Evolutionary conservation across 2,329 filamentous ascomycete species (phyloP).

Genomic region (Stenocarpella maydis): DNA sequence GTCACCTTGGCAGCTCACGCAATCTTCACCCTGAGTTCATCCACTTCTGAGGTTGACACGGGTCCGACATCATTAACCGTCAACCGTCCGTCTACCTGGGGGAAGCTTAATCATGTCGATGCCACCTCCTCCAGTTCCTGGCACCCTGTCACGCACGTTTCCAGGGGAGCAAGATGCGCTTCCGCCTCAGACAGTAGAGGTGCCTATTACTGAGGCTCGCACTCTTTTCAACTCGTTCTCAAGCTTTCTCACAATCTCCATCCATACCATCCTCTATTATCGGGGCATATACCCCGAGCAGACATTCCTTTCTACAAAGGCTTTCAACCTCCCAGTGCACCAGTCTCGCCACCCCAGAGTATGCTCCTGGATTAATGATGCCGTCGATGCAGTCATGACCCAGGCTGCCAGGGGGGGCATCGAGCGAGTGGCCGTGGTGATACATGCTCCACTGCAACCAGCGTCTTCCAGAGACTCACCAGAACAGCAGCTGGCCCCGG

Average conservation of each 20-base stretch:
- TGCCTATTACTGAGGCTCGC: conserved; percentile 54
- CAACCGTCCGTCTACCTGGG: no score
- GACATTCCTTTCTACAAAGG: conserved; percentile 81
- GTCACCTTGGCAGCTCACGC: neutral
- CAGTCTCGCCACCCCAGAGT: conserved; percentile 88
- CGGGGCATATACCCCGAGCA: conserved; percentile 78
- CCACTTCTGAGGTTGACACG: neutral
- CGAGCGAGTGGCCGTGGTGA: conserved; percentile 56
- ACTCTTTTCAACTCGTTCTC: conserved; percentile 74
- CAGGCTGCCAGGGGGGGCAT: conserved; percentile 70
- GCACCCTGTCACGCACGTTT: neutral
- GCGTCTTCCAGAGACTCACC: conserved; percentile 33
- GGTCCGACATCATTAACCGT: no score
- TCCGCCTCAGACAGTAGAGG: conserved; percentile 30
- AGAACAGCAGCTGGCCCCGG: conserved; percentile 38
- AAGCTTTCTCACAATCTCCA: conserved; percentile 81
- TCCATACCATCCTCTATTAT: conserved; percentile 88
- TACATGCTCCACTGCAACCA: conserved; percentile 49
- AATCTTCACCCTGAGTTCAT: neutral
- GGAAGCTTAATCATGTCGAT: conserved; percentile 33
- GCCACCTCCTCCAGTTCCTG: conserved; percentile 27
- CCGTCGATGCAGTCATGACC: conserved; percentile 73
- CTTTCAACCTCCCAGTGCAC: conserved; percentile 84
- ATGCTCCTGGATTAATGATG: conserved; percentile 85
- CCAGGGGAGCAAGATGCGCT: conserved; percentile 7